Base-by-base conservation (phyloP, 495 filamentous ascomycete species). In the Cladorrhinum samala region DNA sequence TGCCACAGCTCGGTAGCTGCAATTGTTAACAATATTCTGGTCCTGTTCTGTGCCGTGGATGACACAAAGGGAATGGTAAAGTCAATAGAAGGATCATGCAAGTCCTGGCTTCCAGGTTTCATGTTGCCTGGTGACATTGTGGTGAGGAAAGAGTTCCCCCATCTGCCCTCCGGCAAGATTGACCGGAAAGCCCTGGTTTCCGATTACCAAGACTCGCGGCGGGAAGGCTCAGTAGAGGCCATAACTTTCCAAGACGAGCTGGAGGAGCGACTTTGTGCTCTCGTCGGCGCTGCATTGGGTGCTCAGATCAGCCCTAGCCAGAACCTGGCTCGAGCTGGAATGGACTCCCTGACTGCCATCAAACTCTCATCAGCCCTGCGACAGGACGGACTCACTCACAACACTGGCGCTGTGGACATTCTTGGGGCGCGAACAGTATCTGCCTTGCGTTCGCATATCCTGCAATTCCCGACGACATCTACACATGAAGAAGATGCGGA, bases 51-150 rank as follows among this genome's bases (percentile, higher is more conserved):
- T 37, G 74, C 85, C 3, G 66, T 72, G 0, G 73, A 76, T 47
- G 45, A 56, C 0, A 18, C 13, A 0, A 55, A 50, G 0, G 65
- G 63, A 7, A 60, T 52, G 14, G 36, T 64, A 0, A 58, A 66
- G 9, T 61, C 61, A 11, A 72, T 93, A 14, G 58, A 75, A 36
- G 59, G 80, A 20, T 73, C 73, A n/a, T 92, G 85, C 60, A 71
- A 68, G 20, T 74, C 72, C 27, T 91, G 86, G 85, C 72, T 94
- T 3, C 88, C 89, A 2, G 66, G 72, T 0, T 89, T 84, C 59
- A 93, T 93, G 89, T 65, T 91, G 1, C 89, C 89, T 7, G 72
- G 77, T 5, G 84, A 91, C 50, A 71, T 91, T 33, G 66, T 87
- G 3, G 53, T 86, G 0, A 61, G 85, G 36, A 39, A 70, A 11